Evolutionary conservation across 805 yeast species (phyloP), one percentile per base, ranked within the genome.

Genomic region (Saccharomycopsis sp.): DNA sequence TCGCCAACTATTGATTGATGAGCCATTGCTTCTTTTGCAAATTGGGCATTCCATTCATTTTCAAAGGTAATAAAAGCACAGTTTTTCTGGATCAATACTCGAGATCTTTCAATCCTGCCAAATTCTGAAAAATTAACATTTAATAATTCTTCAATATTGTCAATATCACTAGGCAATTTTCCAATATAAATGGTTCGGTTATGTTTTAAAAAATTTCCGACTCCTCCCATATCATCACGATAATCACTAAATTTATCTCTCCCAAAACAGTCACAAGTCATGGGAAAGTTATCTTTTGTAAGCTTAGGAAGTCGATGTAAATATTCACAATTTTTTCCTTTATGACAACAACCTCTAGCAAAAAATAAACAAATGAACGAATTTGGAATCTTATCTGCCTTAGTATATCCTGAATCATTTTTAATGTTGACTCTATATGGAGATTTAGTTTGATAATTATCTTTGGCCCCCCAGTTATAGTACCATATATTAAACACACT

Each of bases 11-110:
- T 56, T 6, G 82, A 69, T 56, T 89, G 97, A 33, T 79, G 78
- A 30, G 79, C 73, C 95, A 89, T 85, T 1, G 95, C 95, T 57
- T 89, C 97, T 52, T 85, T 84, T 0, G 96, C 95, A 65, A 89
- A 92, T 57, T 89, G 96, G 0, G 96, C 96, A 53, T 72, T 78
- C 17, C 69, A 57, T 51, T 85, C 95, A 27, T 67, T 57, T 42
- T 66, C 66, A 53, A 63, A 89, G 1, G 82, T 79, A 5, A 92
- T 72, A 61, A 89, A 88, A 0, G 88, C 95, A 52, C 88, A 75
- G 30, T 75, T 73, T 52, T 79, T 77, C 20, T 62, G 61, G 39
- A 70, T 67, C 12, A 84, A 59, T 13, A 78, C 77, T 46, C 79
- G 66, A 21, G 83, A 67, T 41, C 76, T 68, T 34, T 74, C 87